Evolutionary conservation across 2,329 filamentous ascomycete genomes (phyloP).

Genomic region (Fusarium pseudograminearum): DNA sequence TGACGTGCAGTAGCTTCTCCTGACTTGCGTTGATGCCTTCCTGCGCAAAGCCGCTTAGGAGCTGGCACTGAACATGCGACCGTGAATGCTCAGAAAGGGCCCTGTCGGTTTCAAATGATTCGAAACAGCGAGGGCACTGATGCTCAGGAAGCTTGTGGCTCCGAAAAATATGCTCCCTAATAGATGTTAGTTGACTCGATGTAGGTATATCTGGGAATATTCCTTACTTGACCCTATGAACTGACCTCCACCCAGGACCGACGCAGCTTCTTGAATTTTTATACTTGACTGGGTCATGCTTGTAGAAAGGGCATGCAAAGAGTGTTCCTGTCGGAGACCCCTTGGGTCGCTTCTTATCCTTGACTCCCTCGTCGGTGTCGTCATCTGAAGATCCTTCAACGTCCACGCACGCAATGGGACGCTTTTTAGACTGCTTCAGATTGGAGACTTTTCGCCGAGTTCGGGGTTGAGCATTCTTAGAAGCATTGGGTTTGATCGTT

Average conservation of each 20-base stretch:
- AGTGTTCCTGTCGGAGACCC: background rate
- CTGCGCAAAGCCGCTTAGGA: conserved; percentile 3
- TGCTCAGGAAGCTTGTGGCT: conserved; percentile 22
- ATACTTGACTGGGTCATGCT: conserved; percentile 25
- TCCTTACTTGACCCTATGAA: conserved; percentile 35
- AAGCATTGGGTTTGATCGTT: background rate
- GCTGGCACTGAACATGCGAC: conserved; percentile 3
- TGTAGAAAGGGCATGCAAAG: conserved; percentile 40
- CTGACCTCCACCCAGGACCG: conserved; percentile 27
- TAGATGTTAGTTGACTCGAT: background rate
- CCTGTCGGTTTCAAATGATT: conserved; percentile 7
- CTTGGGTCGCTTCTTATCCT: conserved; percentile 7
- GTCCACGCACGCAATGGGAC: background rate
- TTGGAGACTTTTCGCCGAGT: background rate
- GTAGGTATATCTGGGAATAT: background rate
- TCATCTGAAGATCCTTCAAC: conserved; percentile 11
- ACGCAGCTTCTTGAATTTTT: conserved; percentile 27
- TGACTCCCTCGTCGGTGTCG: background rate
- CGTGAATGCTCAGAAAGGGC: conserved; percentile 17
- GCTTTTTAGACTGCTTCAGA: conserved; percentile 1
- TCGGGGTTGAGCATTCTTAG: background rate
- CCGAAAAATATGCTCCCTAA: conserved; percentile 34
- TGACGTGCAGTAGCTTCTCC: conserved; percentile 11
- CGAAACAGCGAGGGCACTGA: conserved; percentile 26
- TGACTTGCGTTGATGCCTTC: conserved; percentile 21